phyloP scores from a whole-genome alignment of 495 filamentous ascomycete genomes.

The Penicillium chermesinum region DNA sequence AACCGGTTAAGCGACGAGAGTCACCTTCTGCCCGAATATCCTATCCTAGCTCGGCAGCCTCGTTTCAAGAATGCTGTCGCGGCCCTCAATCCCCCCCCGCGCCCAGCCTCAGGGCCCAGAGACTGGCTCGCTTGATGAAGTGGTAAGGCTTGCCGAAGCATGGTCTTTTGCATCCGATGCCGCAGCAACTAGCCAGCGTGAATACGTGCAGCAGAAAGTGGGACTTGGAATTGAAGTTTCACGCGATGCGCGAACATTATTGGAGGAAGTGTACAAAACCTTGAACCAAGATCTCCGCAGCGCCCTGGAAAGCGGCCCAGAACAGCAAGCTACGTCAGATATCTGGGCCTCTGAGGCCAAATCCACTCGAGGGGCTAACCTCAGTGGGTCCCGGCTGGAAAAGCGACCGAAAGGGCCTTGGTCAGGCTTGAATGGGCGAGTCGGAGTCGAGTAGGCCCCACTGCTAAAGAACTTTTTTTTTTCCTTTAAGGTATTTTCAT shows the following conservation, averaged over 20 bases:
- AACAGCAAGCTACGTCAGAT: slow-evolving; percentile 21
- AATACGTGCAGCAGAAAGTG: slow-evolving; percentile 36
- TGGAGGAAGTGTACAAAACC: slow-evolving; percentile 30
- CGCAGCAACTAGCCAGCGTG: slow-evolving; percentile 28
- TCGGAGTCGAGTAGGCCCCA: slow-evolving; percentile 22
- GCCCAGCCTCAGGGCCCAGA: slow-evolving; percentile 13
- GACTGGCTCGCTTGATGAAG: slow-evolving; percentile 23
- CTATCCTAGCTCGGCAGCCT: slow-evolving; percentile 42
- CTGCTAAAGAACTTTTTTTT: not conserved
- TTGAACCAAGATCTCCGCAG: slow-evolving; percentile 36
- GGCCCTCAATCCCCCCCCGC: slow-evolving; percentile 24
- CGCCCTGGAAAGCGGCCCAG: slow-evolving; percentile 13
- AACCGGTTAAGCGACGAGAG: slow-evolving; percentile 63
- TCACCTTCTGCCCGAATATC: slow-evolving; percentile 60
- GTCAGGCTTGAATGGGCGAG: slow-evolving; percentile 31
- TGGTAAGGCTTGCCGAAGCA: slow-evolving; percentile 35
- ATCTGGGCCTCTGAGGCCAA: slow-evolving; percentile 36
- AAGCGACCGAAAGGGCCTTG: slow-evolving; percentile 33
- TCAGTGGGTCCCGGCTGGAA: slow-evolving; percentile 21
- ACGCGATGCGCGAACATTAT: slow-evolving; percentile 25
- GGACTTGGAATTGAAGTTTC: slow-evolving; percentile 28
- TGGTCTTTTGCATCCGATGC: slow-evolving; percentile 48
- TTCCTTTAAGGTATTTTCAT: not conserved
- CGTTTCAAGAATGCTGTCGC: slow-evolving; percentile 41
- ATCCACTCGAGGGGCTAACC: slow-evolving; percentile 17